Evolutionary conservation across 2,329 filamentous ascomycete species (phyloP).

Genomic region (Xylaria sp.): DNA sequence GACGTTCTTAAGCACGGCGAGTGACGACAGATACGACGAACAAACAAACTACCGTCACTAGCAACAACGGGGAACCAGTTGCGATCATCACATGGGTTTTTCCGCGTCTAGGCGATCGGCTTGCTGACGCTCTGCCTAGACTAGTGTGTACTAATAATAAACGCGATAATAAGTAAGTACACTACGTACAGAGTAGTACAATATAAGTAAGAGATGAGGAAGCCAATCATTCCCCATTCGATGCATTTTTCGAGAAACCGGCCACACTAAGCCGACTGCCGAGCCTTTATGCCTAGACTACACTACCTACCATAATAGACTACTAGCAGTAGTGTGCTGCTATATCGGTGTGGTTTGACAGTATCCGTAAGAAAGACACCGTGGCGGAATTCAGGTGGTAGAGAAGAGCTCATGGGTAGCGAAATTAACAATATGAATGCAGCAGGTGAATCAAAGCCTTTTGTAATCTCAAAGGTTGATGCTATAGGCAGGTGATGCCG

Average conservation of each 20-base stretch:
- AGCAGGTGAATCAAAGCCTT: neutral
- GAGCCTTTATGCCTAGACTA: constrained; percentile 5
- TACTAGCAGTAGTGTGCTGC: neutral
- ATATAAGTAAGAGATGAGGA: constrained; percentile 2
- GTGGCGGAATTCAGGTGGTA: neutral
- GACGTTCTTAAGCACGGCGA: neutral
- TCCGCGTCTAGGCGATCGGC: constrained; percentile 18
- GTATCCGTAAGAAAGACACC: neutral
- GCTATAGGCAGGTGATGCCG: neutral
- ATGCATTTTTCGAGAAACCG: constrained; percentile 4
- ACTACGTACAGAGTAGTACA: too few species aligned
- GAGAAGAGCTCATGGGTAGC: neutral
- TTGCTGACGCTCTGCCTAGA: constrained; percentile 11
- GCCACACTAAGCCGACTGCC: constrained; percentile 14
- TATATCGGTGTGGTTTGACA: neutral
- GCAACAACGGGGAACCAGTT: constrained; percentile 3
- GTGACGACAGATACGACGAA: neutral
- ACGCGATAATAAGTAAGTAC: constrained; percentile 3
- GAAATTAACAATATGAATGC: neutral
- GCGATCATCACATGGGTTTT: constrained; percentile 30
- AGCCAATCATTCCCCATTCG: constrained; percentile 10
- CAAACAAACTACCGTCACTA: neutral
- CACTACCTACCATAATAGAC: too few species aligned
- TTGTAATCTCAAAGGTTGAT: neutral
- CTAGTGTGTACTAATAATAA: constrained; percentile 31